Base-by-base conservation (phyloP, 2,329 filamentous ascomycete species). In the Neobulgaria alba region DNA sequence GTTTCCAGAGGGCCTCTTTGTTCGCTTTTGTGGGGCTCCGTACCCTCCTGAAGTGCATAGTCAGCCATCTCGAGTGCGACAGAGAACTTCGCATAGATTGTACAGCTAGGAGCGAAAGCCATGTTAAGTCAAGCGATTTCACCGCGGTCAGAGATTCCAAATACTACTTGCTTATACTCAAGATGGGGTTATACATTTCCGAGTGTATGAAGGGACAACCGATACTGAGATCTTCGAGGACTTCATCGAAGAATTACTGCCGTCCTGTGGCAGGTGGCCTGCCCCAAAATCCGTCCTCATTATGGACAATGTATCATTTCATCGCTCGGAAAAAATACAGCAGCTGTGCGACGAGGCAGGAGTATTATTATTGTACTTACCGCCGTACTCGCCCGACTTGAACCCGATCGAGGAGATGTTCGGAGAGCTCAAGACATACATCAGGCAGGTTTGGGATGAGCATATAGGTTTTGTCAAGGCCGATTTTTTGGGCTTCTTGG, bases 221-320 rank as follows among this genome's bases (percentile, higher is more conserved):
- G 56, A 59, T 36, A 40, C 46, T 21, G 38, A 35, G 12, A 34
- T 58, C 34, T 60, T 58, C 39, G 51, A 59, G 32, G 50, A 57
- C 33, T 60, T 57, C 40, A 53, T 63, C 23, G 52, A 59, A 45
- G 48, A 62, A 51, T 47, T 63, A 9, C 54, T 64, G 18, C 54
- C 50, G 3, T 41, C 53, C 26, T 63, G 57, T 44, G 50, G 56
- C 8, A 54, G 41, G 42, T 63, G 47, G 42, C 60, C 55, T 19
- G 53, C 60, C 44, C 55, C 51, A 23, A 60, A 58, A 34, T 63
- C 58, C 9, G 57, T 63, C 9, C 49, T 63, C 4, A 45, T 62
- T 7, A 62, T 63, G 48, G 60, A 63, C 39, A 63, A 63, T 48
- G 55, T 57, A 15, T 61, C 59, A 10, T 58, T 57, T 38, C 54